These are phyloP conservation scores for Bipolaris sorokiniana DNA, from an alignment of 2,329 filamentous ascomycete species.

Conservation along the genomic window DNA sequence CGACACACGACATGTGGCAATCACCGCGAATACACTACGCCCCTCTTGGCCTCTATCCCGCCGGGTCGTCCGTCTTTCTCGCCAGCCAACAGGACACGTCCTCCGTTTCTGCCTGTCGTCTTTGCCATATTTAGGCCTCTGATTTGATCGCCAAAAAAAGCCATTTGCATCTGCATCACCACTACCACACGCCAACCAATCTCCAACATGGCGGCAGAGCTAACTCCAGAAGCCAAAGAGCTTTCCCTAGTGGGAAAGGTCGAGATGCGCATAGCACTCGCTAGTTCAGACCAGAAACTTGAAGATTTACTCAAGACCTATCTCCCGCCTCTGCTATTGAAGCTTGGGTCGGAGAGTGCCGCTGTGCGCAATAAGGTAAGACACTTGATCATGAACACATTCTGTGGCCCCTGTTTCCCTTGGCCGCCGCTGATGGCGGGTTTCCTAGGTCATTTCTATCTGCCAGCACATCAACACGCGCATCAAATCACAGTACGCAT, in stretches of 20 bases:
- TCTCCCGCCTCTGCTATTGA: constrained; percentile 80
- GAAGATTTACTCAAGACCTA: constrained; percentile 78
- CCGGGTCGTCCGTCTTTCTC: not conserved
- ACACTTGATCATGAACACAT: not conserved
- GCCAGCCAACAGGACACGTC: constrained; percentile 27
- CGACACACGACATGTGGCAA: constrained; percentile 32
- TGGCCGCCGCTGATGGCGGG: constrained; percentile 42
- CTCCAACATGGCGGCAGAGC: constrained; percentile 41
- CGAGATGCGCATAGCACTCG: constrained; percentile 81
- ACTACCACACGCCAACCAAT: constrained; percentile 4
- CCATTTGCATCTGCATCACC: not conserved
- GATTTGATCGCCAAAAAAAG: constrained; percentile 1
- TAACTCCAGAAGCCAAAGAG: constrained; percentile 68
- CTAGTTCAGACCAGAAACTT: constrained; percentile 83
- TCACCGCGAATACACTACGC: constrained; percentile 18
- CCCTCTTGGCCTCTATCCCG: constrained; percentile 2
- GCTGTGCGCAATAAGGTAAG: constrained; percentile 78
- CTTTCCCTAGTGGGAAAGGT: constrained; percentile 83
- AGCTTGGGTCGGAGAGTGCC: constrained; percentile 80
- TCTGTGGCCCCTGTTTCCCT: not conserved
- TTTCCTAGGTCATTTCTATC: constrained; percentile 65
- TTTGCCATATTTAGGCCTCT: constrained; percentile 13
- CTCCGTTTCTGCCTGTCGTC: constrained; percentile 33
- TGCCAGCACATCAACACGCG: constrained; percentile 75
- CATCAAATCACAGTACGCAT: constrained; percentile 60